A percentile compares a stretch with the other conserved stretches of the same genome.
phyloP scores from a whole-genome alignment of 208 protist genomes.

The Porcisia deanei region DNA sequence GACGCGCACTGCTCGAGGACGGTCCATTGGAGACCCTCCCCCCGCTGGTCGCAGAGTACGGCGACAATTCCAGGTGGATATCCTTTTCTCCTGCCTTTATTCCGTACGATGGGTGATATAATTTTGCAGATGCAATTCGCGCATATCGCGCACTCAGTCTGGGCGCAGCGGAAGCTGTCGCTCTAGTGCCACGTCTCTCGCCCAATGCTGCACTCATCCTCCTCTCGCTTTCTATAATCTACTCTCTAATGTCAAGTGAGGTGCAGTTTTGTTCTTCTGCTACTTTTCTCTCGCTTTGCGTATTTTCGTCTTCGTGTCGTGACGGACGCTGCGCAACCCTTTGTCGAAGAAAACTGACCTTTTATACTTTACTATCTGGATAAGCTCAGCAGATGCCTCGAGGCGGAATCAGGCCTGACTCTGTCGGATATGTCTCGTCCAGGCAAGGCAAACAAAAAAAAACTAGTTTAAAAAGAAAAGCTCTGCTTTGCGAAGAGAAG shows the following conservation, averaged over 20 bases:
- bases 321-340: background rate
- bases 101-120: background rate
- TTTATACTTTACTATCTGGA: background rate
- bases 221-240: background rate
- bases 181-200: conserved; percentile 9
- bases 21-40: conserved; percentile 3
- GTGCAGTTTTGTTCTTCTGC: background rate
- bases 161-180: conserved; percentile 4
- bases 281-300: background rate
- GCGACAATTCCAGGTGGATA: background rate
- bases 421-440: background rate
- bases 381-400: background rate
- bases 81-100: conserved; percentile 6
- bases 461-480: background rate
- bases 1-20: conserved; percentile 14
- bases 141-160: conserved; percentile 12
- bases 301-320: background rate
- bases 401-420: background rate
- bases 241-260: background rate
- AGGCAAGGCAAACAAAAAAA: background rate
- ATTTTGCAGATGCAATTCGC: background rate
- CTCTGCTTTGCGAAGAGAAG: background rate
- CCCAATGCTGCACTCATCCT: conserved; percentile 12
- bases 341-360: background rate
- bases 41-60: background rate